These are phyloP conservation scores for Stentor coeruleus DNA, from an alignment of 73 alveolate genomes.

Conservation along the genomic window DNA sequence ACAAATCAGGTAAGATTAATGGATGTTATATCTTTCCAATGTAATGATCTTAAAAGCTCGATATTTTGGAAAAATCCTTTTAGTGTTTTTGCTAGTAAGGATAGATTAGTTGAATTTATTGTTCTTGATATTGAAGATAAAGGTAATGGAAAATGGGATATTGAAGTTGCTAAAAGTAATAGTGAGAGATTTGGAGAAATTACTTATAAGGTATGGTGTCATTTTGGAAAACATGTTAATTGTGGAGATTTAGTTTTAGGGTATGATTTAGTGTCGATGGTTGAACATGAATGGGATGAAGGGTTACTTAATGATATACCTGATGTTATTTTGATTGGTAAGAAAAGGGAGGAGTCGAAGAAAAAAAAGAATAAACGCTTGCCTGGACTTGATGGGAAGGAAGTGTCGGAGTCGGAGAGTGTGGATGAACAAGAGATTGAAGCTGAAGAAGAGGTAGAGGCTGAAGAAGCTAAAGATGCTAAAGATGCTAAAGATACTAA, in stretches of 20 bases:
- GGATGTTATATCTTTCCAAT: constrained; percentile 85
- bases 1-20: constrained; percentile 81
- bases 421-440: too few relatives aligned
- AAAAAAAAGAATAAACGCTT: too few relatives aligned
- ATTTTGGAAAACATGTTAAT: constrained; percentile 48
- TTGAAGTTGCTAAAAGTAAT: constrained; percentile 50
- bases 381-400: too few relatives aligned
- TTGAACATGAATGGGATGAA: not conserved
- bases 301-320: not conserved
- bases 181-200: constrained; percentile 18
- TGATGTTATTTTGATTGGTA: not conserved
- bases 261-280: constrained; percentile 39
- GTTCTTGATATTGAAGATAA: constrained; percentile 47
- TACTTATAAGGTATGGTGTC: constrained; percentile 25
- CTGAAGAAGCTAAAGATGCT: too few relatives aligned
- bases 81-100: constrained; percentile 42
- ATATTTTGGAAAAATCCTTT: constrained; percentile 87
- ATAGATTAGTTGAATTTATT: constrained; percentile 38
- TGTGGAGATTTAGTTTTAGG: constrained; percentile 58
- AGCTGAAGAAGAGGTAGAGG: too few relatives aligned
- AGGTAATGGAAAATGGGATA: constrained; percentile 34
- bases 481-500: too few relatives aligned
- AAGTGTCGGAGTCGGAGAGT: too few relatives aligned
- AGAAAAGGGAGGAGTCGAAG: too few relatives aligned
- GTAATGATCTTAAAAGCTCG: constrained; percentile 73